Conservation (phyloP, 495 filamentous ascomycete species). For the Trichoderma asperelloides region DNA sequence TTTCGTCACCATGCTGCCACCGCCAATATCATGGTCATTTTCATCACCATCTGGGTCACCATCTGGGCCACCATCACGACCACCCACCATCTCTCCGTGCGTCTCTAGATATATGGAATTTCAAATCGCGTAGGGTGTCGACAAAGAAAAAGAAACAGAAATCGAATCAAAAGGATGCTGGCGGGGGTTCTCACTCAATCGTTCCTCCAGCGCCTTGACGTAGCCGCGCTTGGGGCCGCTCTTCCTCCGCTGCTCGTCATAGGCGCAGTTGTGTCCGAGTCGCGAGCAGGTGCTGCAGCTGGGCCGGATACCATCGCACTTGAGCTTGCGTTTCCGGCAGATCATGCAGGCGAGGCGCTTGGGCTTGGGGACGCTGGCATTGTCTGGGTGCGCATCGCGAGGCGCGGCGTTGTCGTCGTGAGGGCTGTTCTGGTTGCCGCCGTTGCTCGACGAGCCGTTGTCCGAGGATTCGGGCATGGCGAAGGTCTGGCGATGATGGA, state of each 20-base stretch:
- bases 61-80: neutral
- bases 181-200: conserved; percentile 59
- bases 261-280: conserved; percentile 83
- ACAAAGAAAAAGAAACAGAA: conserved; percentile 1
- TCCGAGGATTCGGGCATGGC: conserved; percentile 35
- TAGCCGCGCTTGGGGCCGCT: conserved; percentile 97
- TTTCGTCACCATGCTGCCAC: conserved; percentile 46
- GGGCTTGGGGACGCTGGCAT: conserved; percentile 61
- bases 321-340: conserved; percentile 86
- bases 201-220: conserved; percentile 92
- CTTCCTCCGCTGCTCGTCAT: conserved; percentile 94
- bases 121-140: neutral
- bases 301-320: conserved; percentile 67
- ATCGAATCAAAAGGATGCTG: neutral
- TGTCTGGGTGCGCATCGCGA: conserved; percentile 32
- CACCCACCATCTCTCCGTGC: neutral
- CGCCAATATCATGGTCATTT: neutral
- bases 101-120: neutral
- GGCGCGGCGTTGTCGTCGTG: conserved; percentile 20
- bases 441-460: conserved; percentile 14
- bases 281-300: conserved; percentile 90
- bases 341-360: conserved; percentile 97
- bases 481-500: neutral
- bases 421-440: conserved; percentile 11
- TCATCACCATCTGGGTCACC: neutral